These are phyloP conservation scores for Batrachochytrium dendrobatidis DNA, from an alignment of 371 early-diverging fungal genomes.

Conservation along the genomic window DNA sequence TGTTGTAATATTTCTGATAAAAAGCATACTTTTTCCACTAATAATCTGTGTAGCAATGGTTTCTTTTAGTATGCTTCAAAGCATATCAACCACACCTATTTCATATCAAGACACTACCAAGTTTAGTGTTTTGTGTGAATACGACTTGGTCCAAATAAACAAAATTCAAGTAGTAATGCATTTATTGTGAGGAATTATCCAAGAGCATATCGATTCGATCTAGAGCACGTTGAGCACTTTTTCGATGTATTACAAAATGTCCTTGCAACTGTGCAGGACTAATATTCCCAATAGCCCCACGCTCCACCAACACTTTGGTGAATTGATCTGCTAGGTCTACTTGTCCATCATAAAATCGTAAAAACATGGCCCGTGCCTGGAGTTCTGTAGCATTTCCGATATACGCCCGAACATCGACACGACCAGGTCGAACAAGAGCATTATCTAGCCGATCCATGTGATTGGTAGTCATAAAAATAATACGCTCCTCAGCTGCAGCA, in stretches of 20 bases:
- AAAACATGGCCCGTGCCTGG: slow-evolving; percentile 80
- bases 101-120: no score
- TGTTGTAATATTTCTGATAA: no score
- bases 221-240: slow-evolving; percentile 66
- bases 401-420: slow-evolving; percentile 90
- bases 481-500: slow-evolving; percentile 93
- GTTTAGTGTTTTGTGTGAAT: no score
- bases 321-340: slow-evolving; percentile 59
- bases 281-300: slow-evolving; percentile 16
- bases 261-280: slow-evolving; percentile 91
- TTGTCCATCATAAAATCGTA: slow-evolving; percentile 68
- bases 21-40: no score
- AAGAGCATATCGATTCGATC: no score
- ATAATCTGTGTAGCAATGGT: no score
- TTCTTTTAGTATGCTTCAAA: no score
- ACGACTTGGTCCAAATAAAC: no score
- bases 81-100: no score
- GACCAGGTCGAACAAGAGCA: slow-evolving; percentile 96
- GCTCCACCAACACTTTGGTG: slow-evolving; percentile 12
- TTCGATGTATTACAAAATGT: slow-evolving; percentile 86
- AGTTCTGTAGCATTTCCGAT: slow-evolving; percentile 75
- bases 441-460: slow-evolving; percentile 93
- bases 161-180: no score
- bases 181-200: no score
- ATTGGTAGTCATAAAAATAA: slow-evolving; percentile 99